These are phyloP conservation scores for Plectosphaerella cucumerina DNA, from an alignment of 2,329 filamentous ascomycete species.

Conservation along the genomic window DNA sequence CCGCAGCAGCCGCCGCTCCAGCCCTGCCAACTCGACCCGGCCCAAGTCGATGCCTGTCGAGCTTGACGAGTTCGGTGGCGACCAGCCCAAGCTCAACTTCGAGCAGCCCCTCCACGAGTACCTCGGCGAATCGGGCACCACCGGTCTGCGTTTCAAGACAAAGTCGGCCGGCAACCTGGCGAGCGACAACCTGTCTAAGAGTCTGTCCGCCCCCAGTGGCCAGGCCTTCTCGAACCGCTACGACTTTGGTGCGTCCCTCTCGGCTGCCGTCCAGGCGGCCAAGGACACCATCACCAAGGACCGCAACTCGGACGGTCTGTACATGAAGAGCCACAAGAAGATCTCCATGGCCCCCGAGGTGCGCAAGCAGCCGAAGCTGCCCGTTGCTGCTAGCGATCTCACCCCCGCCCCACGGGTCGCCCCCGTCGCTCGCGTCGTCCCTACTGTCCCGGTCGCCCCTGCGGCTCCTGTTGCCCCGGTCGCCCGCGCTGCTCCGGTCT, in stretches of 20 bases:
- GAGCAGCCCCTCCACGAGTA: slow-evolving; percentile 58
- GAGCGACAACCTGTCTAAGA: slow-evolving; percentile 53
- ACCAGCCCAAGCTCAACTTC: slow-evolving; percentile 54
- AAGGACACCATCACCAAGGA: slow-evolving; percentile 59
- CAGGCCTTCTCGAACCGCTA: slow-evolving; percentile 89
- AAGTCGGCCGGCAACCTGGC: slow-evolving; percentile 61
- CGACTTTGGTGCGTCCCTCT: slow-evolving; percentile 90
- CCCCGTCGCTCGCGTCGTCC: background rate
- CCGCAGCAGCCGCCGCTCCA: slow-evolving; percentile 58
- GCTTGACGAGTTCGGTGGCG: slow-evolving; percentile 65
- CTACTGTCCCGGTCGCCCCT: slow-evolving; percentile 6
- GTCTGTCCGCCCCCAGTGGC: slow-evolving; percentile 52
- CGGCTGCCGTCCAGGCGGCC: slow-evolving; percentile 72
- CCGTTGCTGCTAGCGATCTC: slow-evolving; percentile 8
- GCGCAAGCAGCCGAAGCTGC: background rate
- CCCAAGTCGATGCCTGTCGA: slow-evolving; percentile 53
- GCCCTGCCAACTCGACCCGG: slow-evolving; percentile 35
- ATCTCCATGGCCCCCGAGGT: slow-evolving; percentile 5
- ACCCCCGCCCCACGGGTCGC: background rate
- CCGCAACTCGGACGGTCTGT: slow-evolving; percentile 43
- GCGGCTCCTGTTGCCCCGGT: slow-evolving; percentile 17
- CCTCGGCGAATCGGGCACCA: slow-evolving; percentile 55
- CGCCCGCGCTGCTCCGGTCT: slow-evolving; percentile 5
- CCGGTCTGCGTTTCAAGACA: slow-evolving; percentile 65
- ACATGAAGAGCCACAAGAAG: slow-evolving; percentile 49